Conservation (phyloP, 2,329 filamentous ascomycete species). For the Ophiostoma novo-ulmi region DNA sequence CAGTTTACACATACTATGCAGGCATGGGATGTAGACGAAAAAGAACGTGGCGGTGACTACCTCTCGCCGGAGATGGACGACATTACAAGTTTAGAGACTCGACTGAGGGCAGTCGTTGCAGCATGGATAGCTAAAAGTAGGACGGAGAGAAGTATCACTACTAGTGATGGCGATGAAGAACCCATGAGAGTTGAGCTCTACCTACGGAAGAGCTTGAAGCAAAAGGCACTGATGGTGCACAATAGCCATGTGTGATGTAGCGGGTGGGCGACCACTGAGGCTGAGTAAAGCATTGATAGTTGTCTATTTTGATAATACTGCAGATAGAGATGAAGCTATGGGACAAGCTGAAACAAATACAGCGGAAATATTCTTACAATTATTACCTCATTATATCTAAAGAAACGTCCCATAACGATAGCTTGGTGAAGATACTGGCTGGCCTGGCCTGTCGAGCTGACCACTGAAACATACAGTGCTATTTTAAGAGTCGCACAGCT, state of each 20-base stretch:
- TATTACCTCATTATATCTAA: no score
- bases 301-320: no score
- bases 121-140: slow-evolving; percentile 22
- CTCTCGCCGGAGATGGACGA: slow-evolving; percentile 21
- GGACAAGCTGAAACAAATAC: not conserved
- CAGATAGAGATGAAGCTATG: no score
- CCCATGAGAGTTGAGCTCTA: slow-evolving; percentile 24
- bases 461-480: slow-evolving; percentile 1
- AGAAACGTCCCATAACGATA: not conserved
- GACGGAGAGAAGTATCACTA: not conserved
- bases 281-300: no score
- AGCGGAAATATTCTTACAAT: not conserved
- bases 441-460: not conserved
- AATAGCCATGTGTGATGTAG: not conserved
- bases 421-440: not conserved
- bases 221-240: slow-evolving; percentile 15
- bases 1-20: slow-evolving; percentile 12
- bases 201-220: slow-evolving; percentile 22
- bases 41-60: not conserved
- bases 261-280: not conserved
- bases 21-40: not conserved
- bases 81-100: slow-evolving; percentile 22
- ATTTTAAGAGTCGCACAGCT: slow-evolving; percentile 10
- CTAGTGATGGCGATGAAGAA: not conserved
- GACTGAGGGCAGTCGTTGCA: slow-evolving; percentile 18